Evolutionary conservation across 1,139 yeast species (phyloP), one percentile per base, ranked within the genome.

Genomic region (Diutina neorugosa): DNA sequence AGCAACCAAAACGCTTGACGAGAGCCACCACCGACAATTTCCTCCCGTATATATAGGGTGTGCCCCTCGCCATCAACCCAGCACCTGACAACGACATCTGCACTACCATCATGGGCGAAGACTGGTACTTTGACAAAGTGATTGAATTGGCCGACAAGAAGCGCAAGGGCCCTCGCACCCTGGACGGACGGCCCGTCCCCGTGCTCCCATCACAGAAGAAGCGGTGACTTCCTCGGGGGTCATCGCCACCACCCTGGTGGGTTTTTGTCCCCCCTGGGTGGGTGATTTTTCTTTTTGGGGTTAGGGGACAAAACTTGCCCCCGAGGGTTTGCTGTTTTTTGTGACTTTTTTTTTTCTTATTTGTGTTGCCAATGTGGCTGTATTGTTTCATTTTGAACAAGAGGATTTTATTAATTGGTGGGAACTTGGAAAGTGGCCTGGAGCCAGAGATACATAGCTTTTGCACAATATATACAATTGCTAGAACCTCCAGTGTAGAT

Each of bases 141-240:
- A 27, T 46, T 14, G 50, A 46, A 19, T 46, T 46, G 50, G 40
- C 50, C n/a, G 50, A 46, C 21, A 34, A 34, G n/a, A 23, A 46
- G 18, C 25, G 40, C n/a, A 46, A 46, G 50, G 50, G 50, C 23
- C 50, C 50, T 3, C 31, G 31, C n/a, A 46, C 50, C 37, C 19
- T 46, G 50, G 50, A 46, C 27, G 50, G 50, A 7, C 50, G 50
- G 5, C 50, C 50, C 12, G 50, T 46, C 21, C 50, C 50, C 11
- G 40, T 46, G 20, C 27, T 46, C 2, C 50, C 50, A 7, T 27
- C 40, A 1, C 50, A 46, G 18, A 46, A 46, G 50, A 46, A 46
- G 50, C 37, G 50, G 14, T 46, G 40, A 25, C 16, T 12, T n/a
- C 8, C 2, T 19, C 34, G 8, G 34, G 2, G 34, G 34, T 12